phyloP scores from a whole-genome alignment of 2,329 filamentous ascomycete species.

The Ascocoryne sarcoides region DNA sequence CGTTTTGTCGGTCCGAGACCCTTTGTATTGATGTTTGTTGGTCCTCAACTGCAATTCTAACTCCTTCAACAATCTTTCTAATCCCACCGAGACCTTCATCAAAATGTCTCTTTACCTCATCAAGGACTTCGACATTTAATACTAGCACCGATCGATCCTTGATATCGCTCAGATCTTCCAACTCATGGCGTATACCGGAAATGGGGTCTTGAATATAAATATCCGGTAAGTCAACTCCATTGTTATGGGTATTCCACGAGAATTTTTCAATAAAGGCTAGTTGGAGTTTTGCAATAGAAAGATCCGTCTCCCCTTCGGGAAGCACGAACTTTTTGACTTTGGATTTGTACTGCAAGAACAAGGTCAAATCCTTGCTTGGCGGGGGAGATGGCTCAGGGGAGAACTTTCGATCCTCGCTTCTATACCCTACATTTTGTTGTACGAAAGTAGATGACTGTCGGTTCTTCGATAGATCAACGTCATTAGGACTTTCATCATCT shows the following conservation, averaged over 20 bases:
- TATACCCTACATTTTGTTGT: conserved; percentile 33
- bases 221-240: conserved; percentile 85
- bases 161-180: conserved; percentile 87
- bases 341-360: conserved; percentile 94
- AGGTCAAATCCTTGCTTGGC: conserved; percentile 75
- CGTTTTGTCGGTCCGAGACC: conserved; percentile 84
- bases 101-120: conserved; percentile 94
- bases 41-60: conserved; percentile 75
- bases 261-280: conserved; percentile 98
- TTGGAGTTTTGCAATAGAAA: conserved; percentile 82
- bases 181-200: conserved; percentile 90
- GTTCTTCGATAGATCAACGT: too few species aligned
- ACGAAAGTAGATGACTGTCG: not conserved
- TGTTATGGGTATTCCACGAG: conserved; percentile 95
- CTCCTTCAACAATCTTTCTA: conserved; percentile 73
- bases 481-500: not conserved
- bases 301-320: conserved; percentile 70
- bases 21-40: conserved; percentile 75
- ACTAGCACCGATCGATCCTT: conserved; percentile 95
- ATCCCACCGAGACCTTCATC: conserved; percentile 82
- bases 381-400: conserved; percentile 54
- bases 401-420: conserved; percentile 42
- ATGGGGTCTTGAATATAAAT: conserved; percentile 97
- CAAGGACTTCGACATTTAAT: conserved; percentile 82
- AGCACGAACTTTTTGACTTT: conserved; percentile 96